Evolutionary conservation across 257 asterid genomes (phyloP).

Genomic region (Nicotiana benthamiana): DNA sequence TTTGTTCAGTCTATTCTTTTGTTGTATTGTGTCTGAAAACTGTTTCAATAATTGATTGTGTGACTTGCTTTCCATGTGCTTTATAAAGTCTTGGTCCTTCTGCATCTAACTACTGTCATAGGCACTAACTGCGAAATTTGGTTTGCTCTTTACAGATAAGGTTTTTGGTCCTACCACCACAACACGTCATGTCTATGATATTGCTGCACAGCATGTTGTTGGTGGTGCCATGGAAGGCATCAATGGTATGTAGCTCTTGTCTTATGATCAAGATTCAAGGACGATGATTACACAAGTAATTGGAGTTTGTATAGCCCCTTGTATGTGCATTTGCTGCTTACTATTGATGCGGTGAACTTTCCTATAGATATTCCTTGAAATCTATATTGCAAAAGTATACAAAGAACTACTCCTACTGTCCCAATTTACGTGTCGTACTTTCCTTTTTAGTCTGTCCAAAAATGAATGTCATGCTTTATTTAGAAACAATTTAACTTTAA

Average conservation of each 20-base stretch:
- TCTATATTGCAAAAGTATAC: neutral
- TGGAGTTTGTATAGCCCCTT: neutral
- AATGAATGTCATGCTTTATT: too few species aligned
- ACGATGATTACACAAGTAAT: neutral
- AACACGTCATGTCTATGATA: conserved; percentile 94
- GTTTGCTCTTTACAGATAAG: conserved; percentile 50
- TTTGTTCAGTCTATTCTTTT: neutral
- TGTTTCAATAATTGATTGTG: neutral
- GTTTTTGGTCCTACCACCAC: conserved; percentile 99
- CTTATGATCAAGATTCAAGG: conserved; percentile 2
- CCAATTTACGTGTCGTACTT: too few species aligned
- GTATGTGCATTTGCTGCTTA: neutral
- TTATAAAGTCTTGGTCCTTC: neutral
- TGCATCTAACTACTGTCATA: neutral
- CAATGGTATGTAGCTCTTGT: conserved; percentile 49
- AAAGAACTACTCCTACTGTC: neutral
- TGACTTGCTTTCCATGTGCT: conserved; percentile 1
- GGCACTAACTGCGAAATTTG: conserved; percentile 4
- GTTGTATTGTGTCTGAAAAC: neutral
- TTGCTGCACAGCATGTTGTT: conserved; percentile 86
- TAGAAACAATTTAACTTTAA: too few species aligned
- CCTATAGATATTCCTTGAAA: neutral
- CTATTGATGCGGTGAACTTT: neutral
- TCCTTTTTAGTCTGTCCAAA: too few species aligned
- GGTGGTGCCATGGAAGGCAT: conserved; percentile 96